A percentile compares a stretch with the other conserved stretches of the same genome.
Conservation (phyloP, 192 early-diverging fungal genomes). For the Backusella tarrabulga region DNA sequence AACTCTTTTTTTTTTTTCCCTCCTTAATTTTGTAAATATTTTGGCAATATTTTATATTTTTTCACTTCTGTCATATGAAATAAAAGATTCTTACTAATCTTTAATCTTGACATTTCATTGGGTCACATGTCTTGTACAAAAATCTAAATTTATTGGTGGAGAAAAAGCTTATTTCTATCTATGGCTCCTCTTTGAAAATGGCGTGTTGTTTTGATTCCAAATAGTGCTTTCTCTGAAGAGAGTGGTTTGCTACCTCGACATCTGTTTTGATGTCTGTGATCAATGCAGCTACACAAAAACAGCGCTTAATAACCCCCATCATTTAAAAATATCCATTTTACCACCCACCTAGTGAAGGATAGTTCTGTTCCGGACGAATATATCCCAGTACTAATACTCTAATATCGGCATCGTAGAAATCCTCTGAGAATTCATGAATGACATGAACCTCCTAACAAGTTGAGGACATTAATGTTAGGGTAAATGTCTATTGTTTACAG, state of each 20-base stretch:
- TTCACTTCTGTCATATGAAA: background rate
- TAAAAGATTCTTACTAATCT: background rate
- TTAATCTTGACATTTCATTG: background rate
- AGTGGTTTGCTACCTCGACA: constrained; percentile 74
- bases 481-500: too few relatives aligned
- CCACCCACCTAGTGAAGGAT: constrained; percentile 68
- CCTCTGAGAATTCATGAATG: constrained; percentile 78
- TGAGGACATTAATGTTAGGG: too few relatives aligned
- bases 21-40: constrained; percentile 2
- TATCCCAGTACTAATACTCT: constrained; percentile 84
- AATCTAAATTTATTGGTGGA: background rate
- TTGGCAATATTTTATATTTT: background rate
- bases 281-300: constrained; percentile 62
- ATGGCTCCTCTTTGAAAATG: background rate
- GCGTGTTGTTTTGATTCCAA: constrained; percentile 9
- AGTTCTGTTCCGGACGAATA: constrained; percentile 90
- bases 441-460: constrained; percentile 87
- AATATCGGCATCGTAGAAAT: constrained; percentile 91
- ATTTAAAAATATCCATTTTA: too few relatives aligned
- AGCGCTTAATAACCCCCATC: background rate
- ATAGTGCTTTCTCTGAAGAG: constrained; percentile 61
- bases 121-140: background rate
- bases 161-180: background rate
- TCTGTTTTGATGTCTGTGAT: constrained; percentile 93
- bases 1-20: background rate